Base-by-base conservation (phyloP, 495 filamentous ascomycete species). In the Podospora comata region DNA sequence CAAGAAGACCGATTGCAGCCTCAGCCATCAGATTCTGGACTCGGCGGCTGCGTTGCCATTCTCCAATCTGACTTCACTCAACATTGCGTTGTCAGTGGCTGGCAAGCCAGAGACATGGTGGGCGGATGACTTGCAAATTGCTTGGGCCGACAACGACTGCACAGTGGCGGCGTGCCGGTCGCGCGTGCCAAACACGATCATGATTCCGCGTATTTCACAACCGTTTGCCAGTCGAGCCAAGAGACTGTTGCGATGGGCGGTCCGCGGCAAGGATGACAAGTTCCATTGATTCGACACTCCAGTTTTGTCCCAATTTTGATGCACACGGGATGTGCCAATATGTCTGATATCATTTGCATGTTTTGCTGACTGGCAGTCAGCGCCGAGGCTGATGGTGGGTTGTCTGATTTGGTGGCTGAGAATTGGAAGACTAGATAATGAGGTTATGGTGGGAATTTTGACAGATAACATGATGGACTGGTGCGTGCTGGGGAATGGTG, bases 121-220 rank as follows among this genome's bases (percentile, higher is more conserved):
- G 81, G 76, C 70, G 18, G 80, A 83, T 60, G 79, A 84, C 67
- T 67, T 83, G 60, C 69, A 78, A 27, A 67, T 83, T 60, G 74
- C 78, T 26, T 83, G 82, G 80, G 75, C 78, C 7, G 74, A 83
- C 67, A 76, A 79, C 64, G 72, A 65, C 44, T 84, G 80, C 68
- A 69, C 74, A 11, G 71, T 74, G 23, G 80, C 77, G 9, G 65
- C 72, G 16, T 82, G 81, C 65, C 78, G 80, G 23, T 72, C 76
- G n/a, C 67, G 67, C 55, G 73, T 80, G 20, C 74, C 76, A 55
- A 73, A 80, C 67, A 72, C 67, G 16, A 70, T 74, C 68, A 68
- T 64, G 71, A 26, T 62, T 15, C 64, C 34, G 11, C 64, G 20
- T 4, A 19, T n/a, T 11, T 7, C 1, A 3, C 32, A 58, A 54